Percentiles rank a stretch among this genome's conserved stretches.
These are phyloP conservation scores for Alternaria dauci DNA, from an alignment of 2,329 filamentous ascomycete genomes.

Conservation along the genomic window DNA sequence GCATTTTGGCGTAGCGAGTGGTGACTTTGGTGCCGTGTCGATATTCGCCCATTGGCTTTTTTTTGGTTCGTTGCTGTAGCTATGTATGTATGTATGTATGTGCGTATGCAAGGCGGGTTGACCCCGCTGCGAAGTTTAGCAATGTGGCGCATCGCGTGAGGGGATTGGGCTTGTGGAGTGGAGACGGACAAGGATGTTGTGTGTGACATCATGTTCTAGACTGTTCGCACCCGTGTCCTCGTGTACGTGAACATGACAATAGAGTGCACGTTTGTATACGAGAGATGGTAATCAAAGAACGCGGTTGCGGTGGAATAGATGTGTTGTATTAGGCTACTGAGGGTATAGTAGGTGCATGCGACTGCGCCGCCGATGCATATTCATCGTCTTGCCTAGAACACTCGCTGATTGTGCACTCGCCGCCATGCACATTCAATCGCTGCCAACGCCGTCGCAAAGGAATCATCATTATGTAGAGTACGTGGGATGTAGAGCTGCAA, in stretches of 20 bases:
- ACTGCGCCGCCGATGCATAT: background rate
- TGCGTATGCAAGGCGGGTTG: constrained; percentile 5
- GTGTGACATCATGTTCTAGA: constrained; percentile 20
- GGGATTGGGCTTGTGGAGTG: constrained; percentile 18
- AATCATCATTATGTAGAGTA: background rate
- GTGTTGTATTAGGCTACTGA: constrained; percentile 23
- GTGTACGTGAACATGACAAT: background rate
- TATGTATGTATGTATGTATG: background rate
- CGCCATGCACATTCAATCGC: constrained; percentile 3
- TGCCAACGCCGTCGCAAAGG: constrained; percentile 26
- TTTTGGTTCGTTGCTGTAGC: background rate
- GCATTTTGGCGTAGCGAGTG: constrained; percentile 43
- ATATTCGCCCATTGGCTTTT: constrained; percentile 37
- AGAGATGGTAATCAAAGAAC: background rate
- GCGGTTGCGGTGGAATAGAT: background rate
- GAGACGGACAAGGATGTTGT: constrained; percentile 14
- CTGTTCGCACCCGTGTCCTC: background rate
- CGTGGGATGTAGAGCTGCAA: background rate
- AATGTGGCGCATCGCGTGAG: constrained; percentile 23
- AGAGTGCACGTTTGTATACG: background rate
- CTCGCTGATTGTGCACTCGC: background rate
- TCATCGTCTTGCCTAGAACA: background rate
- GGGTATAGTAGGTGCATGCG: constrained; percentile 7
- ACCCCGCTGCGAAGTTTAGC: constrained; percentile 24
- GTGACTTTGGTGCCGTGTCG: constrained; percentile 16